phyloP scores from a whole-genome alignment of 495 filamentous ascomycete species.

The Penicillium coffeae region DNA sequence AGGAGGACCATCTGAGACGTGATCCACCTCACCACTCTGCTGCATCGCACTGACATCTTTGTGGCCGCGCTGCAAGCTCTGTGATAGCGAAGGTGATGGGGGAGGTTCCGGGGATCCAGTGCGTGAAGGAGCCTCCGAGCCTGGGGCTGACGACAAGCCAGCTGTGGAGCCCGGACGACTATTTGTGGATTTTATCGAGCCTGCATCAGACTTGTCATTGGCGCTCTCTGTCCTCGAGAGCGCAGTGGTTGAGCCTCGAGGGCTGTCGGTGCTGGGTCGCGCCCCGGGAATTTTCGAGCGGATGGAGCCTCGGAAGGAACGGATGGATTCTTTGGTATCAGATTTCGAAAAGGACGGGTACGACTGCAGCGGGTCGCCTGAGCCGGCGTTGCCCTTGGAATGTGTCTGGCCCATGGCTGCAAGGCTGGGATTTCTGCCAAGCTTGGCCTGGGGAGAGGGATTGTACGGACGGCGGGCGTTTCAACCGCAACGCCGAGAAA shows the following conservation, averaged over 20 bases:
- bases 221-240: constrained; percentile 56
- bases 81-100: constrained; percentile 82
- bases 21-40: constrained; percentile 84
- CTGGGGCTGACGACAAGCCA: constrained; percentile 32
- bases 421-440: constrained; percentile 37
- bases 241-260: constrained; percentile 64
- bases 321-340: constrained; percentile 90
- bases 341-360: constrained; percentile 91
- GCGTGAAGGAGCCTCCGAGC: constrained; percentile 34
- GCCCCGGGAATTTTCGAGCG: constrained; percentile 70
- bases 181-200: constrained; percentile 64
- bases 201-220: constrained; percentile 68
- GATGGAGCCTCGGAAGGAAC: constrained; percentile 73
- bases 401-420: constrained; percentile 83
- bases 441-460: constrained; percentile 24
- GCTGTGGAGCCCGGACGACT: constrained; percentile 47
- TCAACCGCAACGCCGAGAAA: constrained; percentile 23
- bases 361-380: constrained; percentile 60
- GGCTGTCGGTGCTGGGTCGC: constrained; percentile 61
- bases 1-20: constrained; percentile 91
- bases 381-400: constrained; percentile 68
- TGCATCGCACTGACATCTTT: constrained; percentile 77
- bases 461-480: constrained; percentile 26
- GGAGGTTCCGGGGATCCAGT: constrained; percentile 66
- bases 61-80: constrained; percentile 70